Evolutionary conservation across 176 grass and related monocot species (phyloP).

Genomic region (Poa pratensis): DNA sequence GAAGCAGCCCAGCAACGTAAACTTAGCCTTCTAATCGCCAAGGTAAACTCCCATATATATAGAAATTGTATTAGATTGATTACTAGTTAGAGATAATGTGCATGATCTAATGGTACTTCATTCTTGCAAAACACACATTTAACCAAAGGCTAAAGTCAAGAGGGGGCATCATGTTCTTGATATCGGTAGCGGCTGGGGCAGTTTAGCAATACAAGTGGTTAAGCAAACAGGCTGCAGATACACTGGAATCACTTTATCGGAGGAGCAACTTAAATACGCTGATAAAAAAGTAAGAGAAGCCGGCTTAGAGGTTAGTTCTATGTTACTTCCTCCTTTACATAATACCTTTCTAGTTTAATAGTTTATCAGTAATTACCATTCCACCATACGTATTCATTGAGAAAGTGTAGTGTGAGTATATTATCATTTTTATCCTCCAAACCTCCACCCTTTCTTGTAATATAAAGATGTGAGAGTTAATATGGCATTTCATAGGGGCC

Average conservation of each 20-base stretch:
- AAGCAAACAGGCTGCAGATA: slow-evolving; percentile 3
- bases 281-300: neutral
- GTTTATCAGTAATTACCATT: neutral
- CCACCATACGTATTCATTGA: slow-evolving; percentile 15
- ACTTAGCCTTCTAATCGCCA: neutral
- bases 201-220: neutral
- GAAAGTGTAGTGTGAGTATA: neutral
- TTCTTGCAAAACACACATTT: neutral
- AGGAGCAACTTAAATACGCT: neutral
- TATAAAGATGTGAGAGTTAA: neutral
- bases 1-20: neutral
- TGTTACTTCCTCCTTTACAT: neutral
- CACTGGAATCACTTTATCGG: neutral
- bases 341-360: neutral
- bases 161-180: slow-evolving; percentile 12
- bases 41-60: neutral
- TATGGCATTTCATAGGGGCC: neutral
- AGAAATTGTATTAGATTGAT: neutral
- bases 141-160: slow-evolving; percentile 8
- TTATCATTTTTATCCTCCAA: neutral
- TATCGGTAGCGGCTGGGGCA: neutral
- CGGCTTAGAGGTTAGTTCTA: slow-evolving; percentile 3
- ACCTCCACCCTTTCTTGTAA: neutral
- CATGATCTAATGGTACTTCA: neutral
- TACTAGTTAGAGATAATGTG: neutral